Evolutionary conservation across 1,139 yeast genomes (phyloP).

Genomic region (Debaryomycetaceae sp.): DNA sequence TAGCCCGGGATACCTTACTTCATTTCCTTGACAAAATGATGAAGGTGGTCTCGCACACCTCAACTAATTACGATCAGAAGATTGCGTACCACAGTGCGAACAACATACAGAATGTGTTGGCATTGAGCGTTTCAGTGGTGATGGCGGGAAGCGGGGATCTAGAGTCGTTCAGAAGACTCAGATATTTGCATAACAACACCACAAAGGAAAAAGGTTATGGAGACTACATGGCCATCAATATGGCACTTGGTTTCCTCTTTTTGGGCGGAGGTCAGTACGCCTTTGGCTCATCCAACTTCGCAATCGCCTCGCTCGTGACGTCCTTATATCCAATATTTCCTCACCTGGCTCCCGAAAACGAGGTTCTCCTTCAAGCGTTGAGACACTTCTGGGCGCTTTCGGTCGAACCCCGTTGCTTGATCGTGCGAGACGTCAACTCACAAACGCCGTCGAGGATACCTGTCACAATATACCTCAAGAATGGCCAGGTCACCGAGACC

Average conservation of each 20-base stretch:
- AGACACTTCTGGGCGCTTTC: conserved; percentile 91
- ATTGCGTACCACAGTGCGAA: conserved; percentile 56
- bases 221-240: conserved; percentile 71
- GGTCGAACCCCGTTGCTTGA: conserved; percentile 75
- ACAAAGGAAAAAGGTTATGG: conserved; percentile 56
- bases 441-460: conserved; percentile 52
- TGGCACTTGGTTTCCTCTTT: conserved; percentile 84
- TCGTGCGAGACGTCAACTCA: conserved; percentile 66
- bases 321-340: conserved; percentile 78
- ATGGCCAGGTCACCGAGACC: conserved; percentile 28
- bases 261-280: conserved; percentile 94
- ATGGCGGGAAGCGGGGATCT: conserved; percentile 95
- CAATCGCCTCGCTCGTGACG: conserved; percentile 69
- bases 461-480: conserved; percentile 41
- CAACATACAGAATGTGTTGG: conserved; percentile 56
- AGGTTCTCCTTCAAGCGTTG: conserved; percentile 76
- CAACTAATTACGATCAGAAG: conserved; percentile 55
- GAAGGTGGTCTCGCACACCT: conserved; percentile 47
- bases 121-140: conserved; percentile 63
- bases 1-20: conserved; percentile 59
- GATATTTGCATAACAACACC: conserved; percentile 63
- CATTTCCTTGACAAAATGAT: conserved; percentile 60
- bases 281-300: conserved; percentile 58
- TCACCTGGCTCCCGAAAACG: conserved; percentile 36
- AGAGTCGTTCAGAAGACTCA: conserved; percentile 66